A percentile compares a stretch with the other conserved stretches of the same genome.
Conservation (phyloP, 164 flowering plant genomes). For the Vitis labrusca region DNA sequence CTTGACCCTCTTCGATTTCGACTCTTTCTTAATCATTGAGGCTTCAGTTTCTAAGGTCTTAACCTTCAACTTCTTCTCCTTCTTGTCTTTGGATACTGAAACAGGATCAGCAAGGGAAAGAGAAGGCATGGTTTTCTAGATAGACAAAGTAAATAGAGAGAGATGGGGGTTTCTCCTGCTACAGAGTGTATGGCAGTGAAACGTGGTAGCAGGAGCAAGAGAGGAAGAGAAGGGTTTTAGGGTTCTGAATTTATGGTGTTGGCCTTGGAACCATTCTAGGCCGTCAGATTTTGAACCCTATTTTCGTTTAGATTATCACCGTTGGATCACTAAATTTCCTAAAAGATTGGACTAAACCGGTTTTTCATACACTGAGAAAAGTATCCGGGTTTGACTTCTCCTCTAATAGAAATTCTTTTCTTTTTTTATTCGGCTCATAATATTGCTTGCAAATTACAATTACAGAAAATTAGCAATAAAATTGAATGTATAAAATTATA, state of each 20-base stretch:
- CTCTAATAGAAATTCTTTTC: no score
- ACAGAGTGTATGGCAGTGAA: constrained; percentile 4
- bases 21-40: constrained; percentile 13
- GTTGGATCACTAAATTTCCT: constrained; percentile 1
- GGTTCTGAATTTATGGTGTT: constrained; percentile 15
- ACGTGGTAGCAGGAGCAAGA: constrained; percentile 26
- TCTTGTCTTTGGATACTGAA: constrained; percentile 19
- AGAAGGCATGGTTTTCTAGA: constrained; percentile 26
- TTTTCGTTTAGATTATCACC: neutral
- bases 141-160: constrained; percentile 3
- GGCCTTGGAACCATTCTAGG: constrained; percentile 6
- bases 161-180: constrained; percentile 21
- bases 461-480: no score
- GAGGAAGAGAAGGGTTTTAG: constrained; percentile 19
- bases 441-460: no score
- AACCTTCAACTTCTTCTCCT: constrained; percentile 40
- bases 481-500: no score
- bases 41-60: constrained; percentile 8
- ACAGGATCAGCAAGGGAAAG: constrained; percentile 10
- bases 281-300: constrained; percentile 18
- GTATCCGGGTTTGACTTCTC: no score
- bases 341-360: neutral
- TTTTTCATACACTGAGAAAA: no score
- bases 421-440: no score
- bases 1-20: constrained; percentile 15